phyloP scores from a whole-genome alignment of 306 rosid species.

The Trifolium subterraneum region DNA sequence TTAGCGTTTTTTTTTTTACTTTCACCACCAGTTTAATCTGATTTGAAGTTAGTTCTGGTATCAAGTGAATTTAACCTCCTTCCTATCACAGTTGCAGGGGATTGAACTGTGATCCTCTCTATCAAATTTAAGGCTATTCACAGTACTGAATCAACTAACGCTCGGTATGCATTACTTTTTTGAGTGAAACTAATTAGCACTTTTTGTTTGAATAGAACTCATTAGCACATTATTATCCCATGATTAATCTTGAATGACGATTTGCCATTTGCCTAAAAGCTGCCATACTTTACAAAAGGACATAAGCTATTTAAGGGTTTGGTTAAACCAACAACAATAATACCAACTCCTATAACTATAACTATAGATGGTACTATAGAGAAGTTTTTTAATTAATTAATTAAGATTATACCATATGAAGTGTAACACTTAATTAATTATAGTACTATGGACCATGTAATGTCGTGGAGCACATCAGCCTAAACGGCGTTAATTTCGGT shows the following conservation, averaged over 20 bases:
- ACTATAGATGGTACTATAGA: neutral
- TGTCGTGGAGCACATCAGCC: slow-evolving; percentile 82
- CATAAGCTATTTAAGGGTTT: neutral
- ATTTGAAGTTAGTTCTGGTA: too few relatives aligned
- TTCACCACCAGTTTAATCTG: too few relatives aligned
- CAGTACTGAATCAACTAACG: too few relatives aligned
- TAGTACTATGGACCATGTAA: slow-evolving; percentile 43
- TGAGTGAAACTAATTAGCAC: too few relatives aligned
- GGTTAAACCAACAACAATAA: slow-evolving; percentile 32
- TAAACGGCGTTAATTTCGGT: slow-evolving; percentile 97
- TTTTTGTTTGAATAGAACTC: slow-evolving; percentile 10
- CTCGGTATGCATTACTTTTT: too few relatives aligned
- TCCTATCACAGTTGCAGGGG: too few relatives aligned
- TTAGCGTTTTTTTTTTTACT: too few relatives aligned
- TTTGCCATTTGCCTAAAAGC: slow-evolving; percentile 46
- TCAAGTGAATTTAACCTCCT: too few relatives aligned
- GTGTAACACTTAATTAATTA: neutral
- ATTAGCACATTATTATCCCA: slow-evolving; percentile 52
- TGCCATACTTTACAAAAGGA: slow-evolving; percentile 44
- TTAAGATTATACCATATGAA: neutral
- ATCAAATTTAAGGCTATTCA: too few relatives aligned
- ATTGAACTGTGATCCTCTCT: too few relatives aligned
- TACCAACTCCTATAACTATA: slow-evolving; percentile 21
- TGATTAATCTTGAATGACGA: slow-evolving; percentile 44
- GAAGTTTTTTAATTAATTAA: neutral